phyloP scores from a whole-genome alignment of 805 yeast genomes.

The Tetrapisispora phaffii region DNA sequence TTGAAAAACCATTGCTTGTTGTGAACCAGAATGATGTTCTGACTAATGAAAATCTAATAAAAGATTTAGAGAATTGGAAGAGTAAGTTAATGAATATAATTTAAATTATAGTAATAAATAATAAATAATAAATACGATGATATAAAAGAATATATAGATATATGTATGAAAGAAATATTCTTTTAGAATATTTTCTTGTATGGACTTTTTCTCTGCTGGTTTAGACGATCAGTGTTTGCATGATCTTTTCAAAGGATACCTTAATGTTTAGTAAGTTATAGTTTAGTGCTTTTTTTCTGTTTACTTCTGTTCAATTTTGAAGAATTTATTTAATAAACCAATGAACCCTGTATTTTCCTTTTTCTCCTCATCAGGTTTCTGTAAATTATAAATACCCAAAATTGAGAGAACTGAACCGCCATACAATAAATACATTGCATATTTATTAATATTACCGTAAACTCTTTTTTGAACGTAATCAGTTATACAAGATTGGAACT shows the following conservation, averaged over 20 bases:
- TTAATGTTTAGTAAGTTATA: neutral
- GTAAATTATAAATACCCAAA: conserved; percentile 62
- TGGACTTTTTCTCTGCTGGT: too few relatives aligned
- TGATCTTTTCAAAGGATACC: too few relatives aligned
- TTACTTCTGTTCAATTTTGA: neutral
- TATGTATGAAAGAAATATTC: neutral
- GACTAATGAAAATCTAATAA: conserved; percentile 5
- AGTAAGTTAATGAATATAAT: conserved; percentile 10
- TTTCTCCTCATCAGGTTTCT: neutral
- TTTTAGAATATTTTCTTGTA: too few relatives aligned
- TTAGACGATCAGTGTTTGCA: too few relatives aligned
- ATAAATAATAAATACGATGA: too few relatives aligned
- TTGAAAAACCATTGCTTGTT: conserved; percentile 9
- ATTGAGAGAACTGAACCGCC: conserved; percentile 62
- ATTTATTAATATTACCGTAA: conserved; percentile 65
- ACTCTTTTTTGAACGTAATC: conserved; percentile 87
- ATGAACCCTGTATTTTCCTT: conserved; percentile 62
- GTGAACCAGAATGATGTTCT: neutral
- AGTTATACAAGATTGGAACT: conserved; percentile 81
- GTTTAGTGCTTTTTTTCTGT: neutral
- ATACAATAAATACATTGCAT: conserved; percentile 57
- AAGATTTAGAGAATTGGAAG: conserved; percentile 12
- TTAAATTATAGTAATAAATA: conserved; percentile 2
- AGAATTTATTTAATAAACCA: conserved; percentile 25
- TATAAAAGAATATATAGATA: neutral